A percentile compares a stretch with the other conserved stretches of the same genome.
Evolutionary conservation across 768 basidiomycete genomes (phyloP).

Genomic region (Mycena venus): DNA sequence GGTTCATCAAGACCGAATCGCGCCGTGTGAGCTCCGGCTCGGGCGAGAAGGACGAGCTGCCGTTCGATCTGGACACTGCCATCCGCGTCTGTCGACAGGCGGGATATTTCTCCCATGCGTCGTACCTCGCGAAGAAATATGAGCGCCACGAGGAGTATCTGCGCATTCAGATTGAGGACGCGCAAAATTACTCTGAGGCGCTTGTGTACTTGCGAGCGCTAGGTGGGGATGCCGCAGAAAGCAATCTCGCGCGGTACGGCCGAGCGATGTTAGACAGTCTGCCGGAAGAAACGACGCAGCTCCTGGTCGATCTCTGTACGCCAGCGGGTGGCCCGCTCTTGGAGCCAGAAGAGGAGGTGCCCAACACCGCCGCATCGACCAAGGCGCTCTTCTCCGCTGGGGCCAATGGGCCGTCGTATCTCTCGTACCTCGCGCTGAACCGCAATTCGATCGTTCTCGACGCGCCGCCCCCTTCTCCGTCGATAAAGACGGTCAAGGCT

Average conservation of each 20-base stretch:
- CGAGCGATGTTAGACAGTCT: constrained; percentile 85
- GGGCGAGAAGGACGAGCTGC: constrained; percentile 76
- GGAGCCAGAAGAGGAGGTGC: constrained; percentile 54
- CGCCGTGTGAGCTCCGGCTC: constrained; percentile 51
- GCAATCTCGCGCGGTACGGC: constrained; percentile 89
- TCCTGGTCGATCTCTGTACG: constrained; percentile 94
- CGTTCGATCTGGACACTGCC: constrained; percentile 97
- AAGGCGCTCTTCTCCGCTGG: constrained; percentile 46
- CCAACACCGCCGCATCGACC: constrained; percentile 39
- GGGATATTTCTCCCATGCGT: constrained; percentile 95
- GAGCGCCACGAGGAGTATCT: constrained; percentile 93
- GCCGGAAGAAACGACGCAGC: constrained; percentile 89
- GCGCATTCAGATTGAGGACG: constrained; percentile 94
- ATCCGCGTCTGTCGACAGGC: constrained; percentile 97
- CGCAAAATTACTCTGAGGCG: constrained; percentile 84
- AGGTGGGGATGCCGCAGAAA: constrained; percentile 86
- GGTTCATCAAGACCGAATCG: constrained; percentile 92
- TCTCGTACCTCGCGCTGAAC: constrained; percentile 85
- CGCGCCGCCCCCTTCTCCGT: constrained; percentile 57
- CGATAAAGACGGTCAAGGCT: constrained; percentile 59
- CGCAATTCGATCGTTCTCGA: constrained; percentile 61
- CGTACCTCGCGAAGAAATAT: constrained; percentile 93
- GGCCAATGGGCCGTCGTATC: constrained; percentile 69
- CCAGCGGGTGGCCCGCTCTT: constrained; percentile 66
- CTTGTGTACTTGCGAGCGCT: constrained; percentile 83